phyloP scores from a whole-genome alignment of 2,329 filamentous ascomycete genomes.

The Harringtonia lauricola region DNA sequence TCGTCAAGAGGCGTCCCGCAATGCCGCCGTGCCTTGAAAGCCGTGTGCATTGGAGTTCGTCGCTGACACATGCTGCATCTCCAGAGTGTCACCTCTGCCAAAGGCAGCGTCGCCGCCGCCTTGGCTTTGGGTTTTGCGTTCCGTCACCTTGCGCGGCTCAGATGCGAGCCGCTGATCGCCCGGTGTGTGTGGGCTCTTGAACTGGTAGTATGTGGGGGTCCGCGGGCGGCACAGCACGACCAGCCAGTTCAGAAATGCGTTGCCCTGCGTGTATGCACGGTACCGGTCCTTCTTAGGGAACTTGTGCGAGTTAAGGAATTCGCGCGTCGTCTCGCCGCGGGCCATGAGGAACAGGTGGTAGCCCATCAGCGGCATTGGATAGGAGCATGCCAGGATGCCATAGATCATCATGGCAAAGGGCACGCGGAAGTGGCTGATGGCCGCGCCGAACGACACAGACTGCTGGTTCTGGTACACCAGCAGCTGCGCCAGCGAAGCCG shows the following conservation, averaged over 20 bases:
- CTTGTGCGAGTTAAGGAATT: conserved; percentile 94
- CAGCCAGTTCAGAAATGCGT: conserved; percentile 65
- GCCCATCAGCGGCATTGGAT: conserved; percentile 70
- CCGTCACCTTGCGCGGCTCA: conserved; percentile 24
- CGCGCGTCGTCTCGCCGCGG: conserved; percentile 86
- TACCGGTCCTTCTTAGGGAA: conserved; percentile 88
- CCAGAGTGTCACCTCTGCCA: conserved; percentile 37
- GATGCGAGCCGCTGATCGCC: conserved; percentile 76
- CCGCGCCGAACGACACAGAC: conserved; percentile 52
- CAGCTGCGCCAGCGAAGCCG: conserved; percentile 69
- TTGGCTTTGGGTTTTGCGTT: no score
- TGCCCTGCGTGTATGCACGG: conserved; percentile 76
- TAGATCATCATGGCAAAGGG: conserved; percentile 87
- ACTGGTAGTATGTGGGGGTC: conserved; percentile 78
- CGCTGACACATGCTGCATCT: conserved; percentile 56
- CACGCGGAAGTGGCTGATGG: conserved; percentile 62
- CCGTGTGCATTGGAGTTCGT: conserved; percentile 25
- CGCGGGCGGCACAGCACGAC: conserved; percentile 74
- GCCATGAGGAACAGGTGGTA: conserved; percentile 91
- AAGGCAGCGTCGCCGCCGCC: conserved; percentile 23
- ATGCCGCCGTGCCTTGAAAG: conserved; percentile 43
- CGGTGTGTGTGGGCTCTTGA: conserved; percentile 64
- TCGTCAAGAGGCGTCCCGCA: conserved; percentile 21
- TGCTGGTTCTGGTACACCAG: conserved; percentile 58
- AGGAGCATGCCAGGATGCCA: conserved; percentile 60